A percentile compares a stretch with the other conserved stretches of the same genome.
phyloP scores from a whole-genome alignment of 345 rosid genomes.

The Cardamine chenopodiifolia region DNA sequence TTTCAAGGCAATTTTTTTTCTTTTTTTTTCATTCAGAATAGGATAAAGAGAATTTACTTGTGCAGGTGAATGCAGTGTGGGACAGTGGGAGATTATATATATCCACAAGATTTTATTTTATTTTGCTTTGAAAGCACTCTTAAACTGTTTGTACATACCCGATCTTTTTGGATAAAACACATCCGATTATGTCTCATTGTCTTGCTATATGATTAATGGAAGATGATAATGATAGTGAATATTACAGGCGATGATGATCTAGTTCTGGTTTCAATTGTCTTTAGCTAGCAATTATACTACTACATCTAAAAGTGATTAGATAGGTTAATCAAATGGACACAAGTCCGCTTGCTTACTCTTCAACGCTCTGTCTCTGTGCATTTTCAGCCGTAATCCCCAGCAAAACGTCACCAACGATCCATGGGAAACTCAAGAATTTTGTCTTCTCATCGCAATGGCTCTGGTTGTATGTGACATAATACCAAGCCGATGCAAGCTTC shows the following conservation, averaged over 20 bases:
- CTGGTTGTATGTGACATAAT: slow-evolving; percentile 72
- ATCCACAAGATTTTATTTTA: too few species aligned
- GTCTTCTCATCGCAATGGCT: slow-evolving; percentile 39
- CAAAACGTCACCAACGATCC: slow-evolving; percentile 71
- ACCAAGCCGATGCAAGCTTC: slow-evolving; percentile 89
- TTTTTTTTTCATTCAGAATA: too few species aligned
- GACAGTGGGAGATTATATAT: too few species aligned
- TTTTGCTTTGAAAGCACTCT: too few species aligned
- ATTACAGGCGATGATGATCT: neutral
- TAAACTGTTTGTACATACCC: too few species aligned
- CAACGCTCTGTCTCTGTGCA: neutral
- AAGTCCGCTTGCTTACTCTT: slow-evolving; percentile 4
- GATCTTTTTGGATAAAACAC: too few species aligned
- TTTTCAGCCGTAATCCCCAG: slow-evolving; percentile 57
- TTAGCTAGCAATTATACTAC: neutral
- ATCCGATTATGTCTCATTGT: too few species aligned
- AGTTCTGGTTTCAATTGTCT: neutral
- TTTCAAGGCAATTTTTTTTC: too few species aligned
- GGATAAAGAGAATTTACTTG: too few species aligned
- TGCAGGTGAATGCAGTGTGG: too few species aligned
- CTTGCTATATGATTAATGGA: neutral
- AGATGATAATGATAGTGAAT: neutral
- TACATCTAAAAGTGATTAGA: neutral
- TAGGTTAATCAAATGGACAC: neutral
- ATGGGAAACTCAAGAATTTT: slow-evolving; percentile 77